A percentile compares a stretch with the other conserved stretches of the same genome.
Evolutionary conservation across 805 yeast genomes (phyloP).

Genomic region (Kodamaea hsintzibuensis): DNA sequence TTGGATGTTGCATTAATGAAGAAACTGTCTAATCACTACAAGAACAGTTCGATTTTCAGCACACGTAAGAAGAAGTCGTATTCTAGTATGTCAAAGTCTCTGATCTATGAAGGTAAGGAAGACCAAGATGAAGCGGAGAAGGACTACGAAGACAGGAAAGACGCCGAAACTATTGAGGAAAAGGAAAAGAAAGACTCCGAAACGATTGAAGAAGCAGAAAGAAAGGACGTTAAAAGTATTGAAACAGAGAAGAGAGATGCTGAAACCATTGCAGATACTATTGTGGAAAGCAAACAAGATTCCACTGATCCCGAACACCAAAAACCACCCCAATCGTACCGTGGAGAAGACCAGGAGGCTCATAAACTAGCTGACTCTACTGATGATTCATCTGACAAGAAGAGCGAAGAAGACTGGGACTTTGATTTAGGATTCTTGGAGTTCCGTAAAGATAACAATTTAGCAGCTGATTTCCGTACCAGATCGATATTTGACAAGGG

Average conservation of each 20-base stretch:
- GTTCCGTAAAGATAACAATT: slow-evolving; percentile 1
- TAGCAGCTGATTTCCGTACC: slow-evolving; percentile 17
- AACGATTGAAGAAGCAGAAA: slow-evolving; percentile 1
- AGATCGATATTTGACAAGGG: slow-evolving; percentile 39
- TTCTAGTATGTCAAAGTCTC: background rate
- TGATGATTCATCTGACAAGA: slow-evolving; percentile 26
- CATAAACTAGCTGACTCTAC: slow-evolving; percentile 18
- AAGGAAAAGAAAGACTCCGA: background rate
- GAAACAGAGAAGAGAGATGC: background rate
- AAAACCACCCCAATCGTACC: background rate
- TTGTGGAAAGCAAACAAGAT: background rate
- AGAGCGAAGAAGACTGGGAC: slow-evolving; percentile 30
- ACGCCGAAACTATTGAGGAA: background rate
- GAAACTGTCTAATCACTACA: slow-evolving; percentile 40
- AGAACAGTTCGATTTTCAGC: slow-evolving; percentile 22
- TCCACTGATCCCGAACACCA: background rate
- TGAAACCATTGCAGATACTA: background rate
- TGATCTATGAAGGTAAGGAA: background rate
- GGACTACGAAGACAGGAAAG: slow-evolving; percentile 1
- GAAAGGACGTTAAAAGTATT: background rate
- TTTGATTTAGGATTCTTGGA: slow-evolving; percentile 33
- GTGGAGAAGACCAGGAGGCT: slow-evolving; percentile 9
- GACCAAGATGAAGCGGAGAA: slow-evolving; percentile 3
- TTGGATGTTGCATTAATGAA: slow-evolving; percentile 55
- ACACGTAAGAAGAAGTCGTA: slow-evolving; percentile 19